Evolutionary conservation across 73 alveolate genomes (phyloP), one percentile per base, ranked within the genome.

Genomic region (Stentor roeselii): DNA sequence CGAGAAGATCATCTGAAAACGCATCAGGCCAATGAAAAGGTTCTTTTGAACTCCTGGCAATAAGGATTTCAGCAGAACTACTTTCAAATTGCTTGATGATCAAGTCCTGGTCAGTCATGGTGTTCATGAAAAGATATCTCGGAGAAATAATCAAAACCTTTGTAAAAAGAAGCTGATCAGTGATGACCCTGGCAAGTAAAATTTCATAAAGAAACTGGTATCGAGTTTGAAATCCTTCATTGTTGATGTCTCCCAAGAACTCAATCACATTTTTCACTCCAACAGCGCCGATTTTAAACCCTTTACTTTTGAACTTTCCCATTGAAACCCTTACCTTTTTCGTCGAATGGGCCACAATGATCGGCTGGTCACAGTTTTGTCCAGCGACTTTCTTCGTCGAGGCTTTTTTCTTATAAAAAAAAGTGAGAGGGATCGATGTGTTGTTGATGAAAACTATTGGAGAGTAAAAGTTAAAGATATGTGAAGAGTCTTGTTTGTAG

Each of bases 71-170:
- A 27, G n/a, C 21, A 21, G 80, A 67, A 1, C 41, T 36, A 2
- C 80, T 67, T n/a, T 67, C 34, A 67, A 67, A 67, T 67, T 67
- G 80, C 34, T 67, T n/a, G 21, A 67, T 30, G 34, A 67, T 67
- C 42, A 67, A 34, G 34, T 67, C 80, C 2, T 67, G 61, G 11
- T 36, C 42, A 3, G 38, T 35, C 91, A 78, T 40, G 21, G 60
- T 67, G 59, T 88, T 88, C 3, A 88, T 84, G 30, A 88, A 59
- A 3, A 88, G 88, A 78, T 50, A 85, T 60, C 74, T 58, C 3
- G 94, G 94, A 1, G 78, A 38, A 31, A 88, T 60, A 31, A 77
- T 74, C 3, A 88, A 84, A 3, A 88, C 60, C 39, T 84, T 88
- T 59, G 94, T 84, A 78, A 76, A 85, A 0, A 88, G 42, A 27